Conservation (phyloP, 495 filamentous ascomycete genomes). For the Cetradonia linearis region DNA sequence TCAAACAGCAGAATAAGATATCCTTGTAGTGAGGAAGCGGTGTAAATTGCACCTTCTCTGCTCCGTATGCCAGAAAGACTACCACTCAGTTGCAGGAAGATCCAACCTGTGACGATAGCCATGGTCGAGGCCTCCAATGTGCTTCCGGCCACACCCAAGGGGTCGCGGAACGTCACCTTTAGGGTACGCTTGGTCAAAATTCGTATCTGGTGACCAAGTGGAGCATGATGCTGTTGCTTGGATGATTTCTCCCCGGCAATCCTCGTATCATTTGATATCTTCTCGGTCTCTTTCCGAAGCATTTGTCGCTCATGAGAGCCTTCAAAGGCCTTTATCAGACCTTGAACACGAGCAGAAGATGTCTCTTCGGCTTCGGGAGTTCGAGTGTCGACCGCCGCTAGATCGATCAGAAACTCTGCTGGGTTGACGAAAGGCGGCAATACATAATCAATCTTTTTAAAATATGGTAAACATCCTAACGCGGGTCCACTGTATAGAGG, state of each 20-base stretch:
- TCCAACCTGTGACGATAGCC: slow-evolving; percentile 59
- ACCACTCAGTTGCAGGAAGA: slow-evolving; percentile 51
- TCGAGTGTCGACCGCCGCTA: slow-evolving; percentile 60
- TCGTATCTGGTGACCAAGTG: slow-evolving; percentile 48
- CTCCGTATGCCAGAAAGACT: slow-evolving; percentile 55
- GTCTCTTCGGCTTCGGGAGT: slow-evolving; percentile 48
- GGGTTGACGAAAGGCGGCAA: slow-evolving; percentile 62
- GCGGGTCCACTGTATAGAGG: slow-evolving; percentile 53
- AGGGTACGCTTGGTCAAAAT: slow-evolving; percentile 57
- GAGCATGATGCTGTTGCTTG: slow-evolving; percentile 28
- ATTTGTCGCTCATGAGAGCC: slow-evolving; percentile 20
- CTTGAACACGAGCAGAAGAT: slow-evolving; percentile 45
- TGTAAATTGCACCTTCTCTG: slow-evolving; percentile 59
- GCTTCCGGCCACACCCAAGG: slow-evolving; percentile 58
- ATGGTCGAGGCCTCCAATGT: slow-evolving; percentile 55
- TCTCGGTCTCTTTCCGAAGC: slow-evolving; percentile 14
- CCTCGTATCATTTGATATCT: slow-evolving; percentile 5
- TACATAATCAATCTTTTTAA: slow-evolving; percentile 42
- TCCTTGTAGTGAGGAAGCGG: slow-evolving; percentile 53
- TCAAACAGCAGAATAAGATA: slow-evolving; percentile 67
- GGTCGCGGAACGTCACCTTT: slow-evolving; percentile 57
- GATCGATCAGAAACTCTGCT: slow-evolving; percentile 61
- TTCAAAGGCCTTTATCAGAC: slow-evolving; percentile 46
- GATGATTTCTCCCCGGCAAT: background rate
- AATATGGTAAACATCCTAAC: slow-evolving; percentile 46